Conservation (phyloP, 1,284 basidiomycete genomes). For the Microbotryomycetes sp. region DNA sequence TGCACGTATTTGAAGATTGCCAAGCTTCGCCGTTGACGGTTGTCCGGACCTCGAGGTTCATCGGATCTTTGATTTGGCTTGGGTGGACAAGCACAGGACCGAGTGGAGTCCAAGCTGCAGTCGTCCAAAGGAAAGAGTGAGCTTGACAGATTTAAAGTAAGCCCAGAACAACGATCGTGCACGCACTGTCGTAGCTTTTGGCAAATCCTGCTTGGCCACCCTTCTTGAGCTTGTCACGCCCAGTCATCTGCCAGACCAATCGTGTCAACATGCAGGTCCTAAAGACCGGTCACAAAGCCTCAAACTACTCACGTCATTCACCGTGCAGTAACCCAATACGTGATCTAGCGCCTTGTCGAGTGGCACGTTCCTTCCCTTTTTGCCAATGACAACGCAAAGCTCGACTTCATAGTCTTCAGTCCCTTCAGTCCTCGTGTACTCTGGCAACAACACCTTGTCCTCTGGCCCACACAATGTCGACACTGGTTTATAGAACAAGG, state of each 20-base stretch:
- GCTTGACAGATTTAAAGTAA: neutral
- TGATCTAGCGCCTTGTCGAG: slow-evolving; percentile 70
- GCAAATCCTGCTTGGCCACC: slow-evolving; percentile 32
- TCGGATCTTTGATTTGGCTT: slow-evolving; percentile 59
- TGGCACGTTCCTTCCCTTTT: slow-evolving; percentile 64
- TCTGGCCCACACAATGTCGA: slow-evolving; percentile 63
- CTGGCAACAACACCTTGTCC: slow-evolving; percentile 26
- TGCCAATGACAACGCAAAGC: slow-evolving; percentile 75
- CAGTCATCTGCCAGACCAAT: slow-evolving; percentile 1
- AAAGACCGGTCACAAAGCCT: neutral
- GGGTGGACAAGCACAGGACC: slow-evolving; percentile 62
- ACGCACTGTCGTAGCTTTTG: slow-evolving; percentile 31
- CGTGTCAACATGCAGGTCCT: neutral
- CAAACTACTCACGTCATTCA: slow-evolving; percentile 23
- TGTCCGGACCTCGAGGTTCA: slow-evolving; percentile 57
- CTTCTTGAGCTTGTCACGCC: slow-evolving; percentile 13
- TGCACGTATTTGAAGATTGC: slow-evolving; percentile 62
- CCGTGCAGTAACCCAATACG: slow-evolving; percentile 51
- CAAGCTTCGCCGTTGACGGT: slow-evolving; percentile 59
- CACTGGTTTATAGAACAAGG: slow-evolving; percentile 72
- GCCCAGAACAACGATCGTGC: neutral
- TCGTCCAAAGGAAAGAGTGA: neutral
- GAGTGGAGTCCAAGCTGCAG: slow-evolving; percentile 28
- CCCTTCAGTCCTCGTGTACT: slow-evolving; percentile 10
- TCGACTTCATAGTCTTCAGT: slow-evolving; percentile 75